Base-by-base conservation (phyloP, 805 yeast species). In the Kodamaea restingae region DNA sequence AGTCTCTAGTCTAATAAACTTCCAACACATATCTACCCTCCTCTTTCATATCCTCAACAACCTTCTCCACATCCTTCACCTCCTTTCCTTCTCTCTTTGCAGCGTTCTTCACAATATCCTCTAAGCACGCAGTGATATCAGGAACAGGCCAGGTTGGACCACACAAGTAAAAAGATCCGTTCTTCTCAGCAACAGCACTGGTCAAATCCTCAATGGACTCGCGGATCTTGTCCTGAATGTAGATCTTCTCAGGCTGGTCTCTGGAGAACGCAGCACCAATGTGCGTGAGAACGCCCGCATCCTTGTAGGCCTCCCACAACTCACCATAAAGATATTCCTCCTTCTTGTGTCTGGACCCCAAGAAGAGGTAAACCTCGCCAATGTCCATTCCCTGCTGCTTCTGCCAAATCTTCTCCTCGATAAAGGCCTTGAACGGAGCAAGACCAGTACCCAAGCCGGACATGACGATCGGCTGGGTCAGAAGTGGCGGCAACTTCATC, bases 61-160 rank as follows among this genome's bases (percentile, higher is more conserved):
- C 88, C 55, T 80, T 80, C 35, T 81, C 79, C 48, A 82, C 73
- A 52, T 90, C 95, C 42, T 85, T 70, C 52, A 75, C 72, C 37
- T 71, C 75, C 38, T 50, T 55, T 41, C 93, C 95, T 39, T 70
- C 73, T 48, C 68, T 70, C 38, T 67, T 70, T 18, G 95, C 95
- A 47, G 86, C 95, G 33, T 75, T 74, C 17, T 63, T 62, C 37
- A 88, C 73, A 51, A 91, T 84, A 48, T 87, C 95, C 55, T 84
- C 84, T 50, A 91, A 70, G 53, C 96, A 95, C 32, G 82, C 84
- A 38, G 96, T 85, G 53, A 91, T 85, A 61, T 90, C 96, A 8
- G 98, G 96, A 56, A 91, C 97, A 24, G 98, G 98, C 98, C 98
- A 91, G 2, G 97, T 91, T 31, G 98, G 98, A 46, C 98, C 98